A percentile compares a stretch with the other conserved stretches of the same genome.
Conservation (phyloP, 2,329 filamentous ascomycete genomes). For the Ascochyta fabae region DNA sequence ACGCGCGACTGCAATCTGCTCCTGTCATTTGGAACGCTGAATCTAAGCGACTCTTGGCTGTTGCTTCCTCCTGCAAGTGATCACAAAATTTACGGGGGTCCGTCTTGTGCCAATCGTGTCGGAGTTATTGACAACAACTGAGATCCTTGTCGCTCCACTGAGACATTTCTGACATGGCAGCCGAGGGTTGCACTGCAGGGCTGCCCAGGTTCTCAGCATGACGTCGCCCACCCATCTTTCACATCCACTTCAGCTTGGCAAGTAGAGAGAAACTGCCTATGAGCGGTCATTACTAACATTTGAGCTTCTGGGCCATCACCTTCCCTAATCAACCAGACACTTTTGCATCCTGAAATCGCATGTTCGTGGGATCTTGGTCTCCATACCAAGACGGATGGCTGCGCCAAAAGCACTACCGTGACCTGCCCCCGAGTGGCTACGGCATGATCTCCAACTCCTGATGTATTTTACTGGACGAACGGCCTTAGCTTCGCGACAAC, state of each 20-base stretch:
- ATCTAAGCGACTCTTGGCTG: slow-evolving; percentile 8
- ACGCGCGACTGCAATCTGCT: background rate
- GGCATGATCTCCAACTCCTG: background rate
- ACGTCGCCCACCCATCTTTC: slow-evolving; percentile 6
- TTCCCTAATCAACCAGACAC: slow-evolving; percentile 25
- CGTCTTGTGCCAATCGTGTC: slow-evolving; percentile 6
- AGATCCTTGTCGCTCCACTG: slow-evolving; percentile 12
- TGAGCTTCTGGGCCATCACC: slow-evolving; percentile 27
- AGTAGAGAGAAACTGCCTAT: background rate
- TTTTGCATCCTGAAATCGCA: slow-evolving; percentile 17
- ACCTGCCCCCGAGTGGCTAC: slow-evolving; percentile 3
- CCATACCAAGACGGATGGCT: slow-evolving; percentile 25
- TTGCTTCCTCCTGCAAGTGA: slow-evolving; percentile 9
- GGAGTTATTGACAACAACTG: slow-evolving; percentile 6
- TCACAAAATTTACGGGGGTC: slow-evolving; percentile 3
- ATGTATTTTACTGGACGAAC: slow-evolving; percentile 4
- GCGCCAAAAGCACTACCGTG: slow-evolving; percentile 18
- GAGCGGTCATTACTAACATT: slow-evolving; percentile 33
- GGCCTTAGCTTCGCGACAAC: background rate
- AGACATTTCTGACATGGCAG: slow-evolving; percentile 3
- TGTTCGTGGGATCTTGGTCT: slow-evolving; percentile 11
- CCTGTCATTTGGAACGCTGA: background rate
- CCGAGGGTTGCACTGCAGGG: slow-evolving; percentile 16
- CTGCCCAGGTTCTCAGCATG: slow-evolving; percentile 11
- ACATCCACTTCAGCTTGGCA: slow-evolving; percentile 24